Base-by-base conservation (phyloP, 345 rosid species). In the Capsella bursapastoris region DNA sequence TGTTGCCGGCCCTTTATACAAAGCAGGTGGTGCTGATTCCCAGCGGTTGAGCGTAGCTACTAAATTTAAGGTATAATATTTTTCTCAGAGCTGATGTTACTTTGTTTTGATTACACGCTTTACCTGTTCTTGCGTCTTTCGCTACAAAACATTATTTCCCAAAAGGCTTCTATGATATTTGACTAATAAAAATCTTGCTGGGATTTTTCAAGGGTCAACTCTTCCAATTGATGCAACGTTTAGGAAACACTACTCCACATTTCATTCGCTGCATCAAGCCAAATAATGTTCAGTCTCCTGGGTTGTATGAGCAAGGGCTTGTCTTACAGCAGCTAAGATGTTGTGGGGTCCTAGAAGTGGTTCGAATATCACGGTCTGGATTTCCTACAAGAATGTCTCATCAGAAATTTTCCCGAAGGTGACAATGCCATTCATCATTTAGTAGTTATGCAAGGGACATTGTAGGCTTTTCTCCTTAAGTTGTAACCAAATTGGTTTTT, bases 231-330 rank as follows among this genome's bases (percentile, higher is more conserved):
- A 90, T 95, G 99, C 91, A 92, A 77, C 97, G 97, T 57, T 80
- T 95, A 40, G 99, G 90, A 69, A 90, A 57, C 86, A 95, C 99
- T 15, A 95, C 97, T 11, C 97, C 99, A 16, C 99, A 92, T 81
- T 95, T 95, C 81, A 90, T 95, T 68, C 97, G 99, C 16, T 95
- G 99, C 82, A 90, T 95, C 82, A 95, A 95, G 83, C 92, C 98
- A 72, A 95, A 95, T 87, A 89, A 87, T 65, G 58, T 69, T n/a
- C 99, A 90, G 60, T 90, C 99, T 72, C 96, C 98, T 63, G 86
- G 97, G 80, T 70, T 82, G 71, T 92, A 95, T 35, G 92, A 90
- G 68, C 99, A 95, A 85, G 90, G 90, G 47, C 94, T 95, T 49
- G 90, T 92, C 57, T 73, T 95, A 79, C 99, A 95, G 85, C 99